phyloP scores from a whole-genome alignment of 371 early-diverging fungal genomes.

The Apophysomyces sp. region DNA sequence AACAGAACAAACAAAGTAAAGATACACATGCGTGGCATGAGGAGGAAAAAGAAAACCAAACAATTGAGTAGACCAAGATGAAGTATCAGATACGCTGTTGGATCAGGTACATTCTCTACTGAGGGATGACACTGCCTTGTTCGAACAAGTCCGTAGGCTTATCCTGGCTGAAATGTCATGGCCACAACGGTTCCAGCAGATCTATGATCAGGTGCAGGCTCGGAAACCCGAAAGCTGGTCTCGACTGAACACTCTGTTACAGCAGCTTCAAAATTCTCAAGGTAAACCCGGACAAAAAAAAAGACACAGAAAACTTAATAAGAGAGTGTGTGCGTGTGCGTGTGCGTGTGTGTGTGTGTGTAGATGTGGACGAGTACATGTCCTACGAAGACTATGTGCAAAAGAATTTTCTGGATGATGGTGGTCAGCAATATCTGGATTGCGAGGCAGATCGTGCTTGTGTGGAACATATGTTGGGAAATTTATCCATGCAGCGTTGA shows the following conservation, averaged over 20 bases:
- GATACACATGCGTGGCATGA: not conserved
- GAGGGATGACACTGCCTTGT: not conserved
- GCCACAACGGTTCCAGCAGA: not conserved
- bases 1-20: not conserved
- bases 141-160: not conserved
- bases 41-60: not conserved
- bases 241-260: not conserved
- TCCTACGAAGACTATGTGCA: constrained; percentile 40
- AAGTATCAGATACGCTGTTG: not conserved
- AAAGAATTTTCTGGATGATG: constrained; percentile 33
- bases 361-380: constrained; percentile 18
- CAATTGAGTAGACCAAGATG: not conserved
- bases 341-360: not conserved
- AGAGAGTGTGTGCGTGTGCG: not conserved
- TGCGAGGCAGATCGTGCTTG: constrained; percentile 32
- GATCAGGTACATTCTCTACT: not conserved
- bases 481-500: constrained; percentile 23
- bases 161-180: not conserved
- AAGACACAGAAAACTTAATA: not conserved
- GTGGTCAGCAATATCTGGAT: constrained; percentile 33
- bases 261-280: constrained; percentile 1
- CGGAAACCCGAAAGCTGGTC: constrained; percentile 13
- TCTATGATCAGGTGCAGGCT: constrained; percentile 3
- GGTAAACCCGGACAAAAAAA: not conserved
- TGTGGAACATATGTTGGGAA: constrained; percentile 31